A percentile compares a stretch with the other conserved stretches of the same genome.
Evolutionary conservation across 768 basidiomycete species (phyloP).

Genomic region (Leccinellum luteum): DNA sequence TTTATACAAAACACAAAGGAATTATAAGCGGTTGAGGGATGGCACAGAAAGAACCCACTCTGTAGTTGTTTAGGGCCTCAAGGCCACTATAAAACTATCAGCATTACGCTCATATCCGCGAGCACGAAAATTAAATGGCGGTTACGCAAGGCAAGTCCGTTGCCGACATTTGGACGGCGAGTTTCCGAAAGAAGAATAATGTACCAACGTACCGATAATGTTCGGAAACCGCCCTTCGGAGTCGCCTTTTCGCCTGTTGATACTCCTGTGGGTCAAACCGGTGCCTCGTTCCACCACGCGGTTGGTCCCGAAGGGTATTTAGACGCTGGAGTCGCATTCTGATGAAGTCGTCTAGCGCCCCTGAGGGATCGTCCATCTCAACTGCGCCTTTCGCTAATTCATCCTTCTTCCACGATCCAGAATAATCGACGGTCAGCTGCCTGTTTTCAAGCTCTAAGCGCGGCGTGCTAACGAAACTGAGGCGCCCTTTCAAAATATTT

Average conservation of each 20-base stretch:
- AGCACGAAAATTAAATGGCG: not conserved
- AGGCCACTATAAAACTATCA: constrained; percentile 51
- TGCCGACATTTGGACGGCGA: not conserved
- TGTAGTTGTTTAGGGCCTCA: constrained; percentile 85
- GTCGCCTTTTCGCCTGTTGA: constrained; percentile 74
- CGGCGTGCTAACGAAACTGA: not conserved
- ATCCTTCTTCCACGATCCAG: not conserved
- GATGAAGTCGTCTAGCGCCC: not conserved
- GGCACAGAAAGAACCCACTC: constrained; percentile 42
- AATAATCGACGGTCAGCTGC: not conserved
- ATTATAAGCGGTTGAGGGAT: not conserved
- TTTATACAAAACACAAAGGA: constrained; percentile 27
- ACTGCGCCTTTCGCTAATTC: not conserved
- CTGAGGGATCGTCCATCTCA: not conserved
- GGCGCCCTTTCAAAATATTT: not conserved
- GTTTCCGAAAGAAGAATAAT: not conserved
- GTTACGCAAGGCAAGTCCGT: not conserved
- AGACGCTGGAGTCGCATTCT: not conserved
- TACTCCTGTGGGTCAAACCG: constrained; percentile 73
- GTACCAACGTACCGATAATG: constrained; percentile 62
- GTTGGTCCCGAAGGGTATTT: not conserved
- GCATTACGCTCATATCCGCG: not conserved
- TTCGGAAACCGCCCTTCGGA: constrained; percentile 81
- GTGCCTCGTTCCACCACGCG: not conserved
- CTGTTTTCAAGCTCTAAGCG: constrained; percentile 1